Evolutionary conservation across 768 basidiomycete genomes (phyloP).

Genomic region (Boletellus ananiceps): DNA sequence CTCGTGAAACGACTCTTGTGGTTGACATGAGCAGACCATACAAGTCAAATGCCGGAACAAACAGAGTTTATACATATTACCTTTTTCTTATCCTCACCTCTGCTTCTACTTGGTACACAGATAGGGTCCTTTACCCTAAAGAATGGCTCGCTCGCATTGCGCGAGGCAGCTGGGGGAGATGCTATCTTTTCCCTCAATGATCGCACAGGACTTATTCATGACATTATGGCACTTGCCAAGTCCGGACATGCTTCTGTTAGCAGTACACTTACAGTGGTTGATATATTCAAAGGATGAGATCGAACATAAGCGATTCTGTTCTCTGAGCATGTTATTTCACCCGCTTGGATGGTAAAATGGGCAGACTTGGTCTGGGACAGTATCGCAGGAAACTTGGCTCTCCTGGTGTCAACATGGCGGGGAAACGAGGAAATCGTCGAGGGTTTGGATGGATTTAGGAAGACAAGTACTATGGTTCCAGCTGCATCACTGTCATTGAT

Average conservation of each 20-base stretch:
- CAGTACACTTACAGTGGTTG: conserved; percentile 69
- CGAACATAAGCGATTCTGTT: conserved; percentile 52
- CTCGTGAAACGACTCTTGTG: conserved; percentile 61
- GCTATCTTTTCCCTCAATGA: conserved; percentile 77
- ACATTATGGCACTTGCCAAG: conserved; percentile 73
- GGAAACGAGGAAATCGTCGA: conserved; percentile 57
- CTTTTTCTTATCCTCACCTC: not conserved
- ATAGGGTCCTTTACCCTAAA: conserved; percentile 82
- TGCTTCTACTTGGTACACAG: conserved; percentile 33
- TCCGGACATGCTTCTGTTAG: conserved; percentile 78
- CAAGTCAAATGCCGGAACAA: conserved; percentile 88
- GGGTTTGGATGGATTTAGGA: conserved; percentile 55
- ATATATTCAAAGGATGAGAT: conserved; percentile 67
- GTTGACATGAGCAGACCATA: conserved; percentile 75
- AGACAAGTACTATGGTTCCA: conserved; percentile 38
- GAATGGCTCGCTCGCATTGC: conserved; percentile 78
- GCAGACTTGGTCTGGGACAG: conserved; percentile 80
- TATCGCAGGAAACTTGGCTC: conserved; percentile 51
- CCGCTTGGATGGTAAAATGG: conserved; percentile 4
- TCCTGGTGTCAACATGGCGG: conserved; percentile 74
- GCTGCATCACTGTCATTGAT: not conserved
- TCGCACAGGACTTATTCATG: conserved; percentile 83
- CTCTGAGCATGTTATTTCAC: not conserved
- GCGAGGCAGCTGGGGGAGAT: conserved; percentile 63
- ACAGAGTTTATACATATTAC: conserved; percentile 73